Conservation (phyloP, 2,329 filamentous ascomycete species). For the Botrytis fabae region DNA sequence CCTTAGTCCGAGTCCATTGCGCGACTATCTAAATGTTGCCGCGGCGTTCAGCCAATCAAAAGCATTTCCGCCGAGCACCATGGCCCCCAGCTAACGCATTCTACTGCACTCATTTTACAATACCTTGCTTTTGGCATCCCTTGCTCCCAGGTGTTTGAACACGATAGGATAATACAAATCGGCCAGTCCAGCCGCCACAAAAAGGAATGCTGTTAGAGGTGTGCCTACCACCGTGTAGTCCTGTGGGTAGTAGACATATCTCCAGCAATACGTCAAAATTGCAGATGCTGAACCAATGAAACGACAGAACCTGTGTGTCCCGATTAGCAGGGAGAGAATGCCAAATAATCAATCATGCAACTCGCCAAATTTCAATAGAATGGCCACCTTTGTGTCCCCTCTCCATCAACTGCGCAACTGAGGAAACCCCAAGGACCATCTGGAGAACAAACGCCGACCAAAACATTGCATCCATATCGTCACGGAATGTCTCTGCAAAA, state of each 20-base stretch:
- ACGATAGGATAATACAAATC: slow-evolving; percentile 1
- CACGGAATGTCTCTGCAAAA: background rate
- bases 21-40: background rate
- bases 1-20: background rate
- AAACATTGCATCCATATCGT: background rate
- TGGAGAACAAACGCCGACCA: background rate
- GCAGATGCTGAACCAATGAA: background rate
- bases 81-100: background rate
- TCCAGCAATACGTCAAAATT: background rate
- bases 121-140: background rate
- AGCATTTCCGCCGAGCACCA: background rate
- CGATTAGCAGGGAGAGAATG: background rate
- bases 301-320: slow-evolving; percentile 1
- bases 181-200: background rate
- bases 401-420: slow-evolving; percentile 8
- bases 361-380: background rate
- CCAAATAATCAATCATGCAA: too few species aligned
- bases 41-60: background rate
- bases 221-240: slow-evolving; percentile 6
- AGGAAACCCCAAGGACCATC: background rate
- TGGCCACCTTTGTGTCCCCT: background rate
- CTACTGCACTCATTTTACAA: background rate
- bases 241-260: background rate
- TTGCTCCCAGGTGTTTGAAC: background rate
- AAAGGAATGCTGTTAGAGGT: background rate